Conservation (phyloP, 495 filamentous ascomycete species). For the Tuber calosporum region DNA sequence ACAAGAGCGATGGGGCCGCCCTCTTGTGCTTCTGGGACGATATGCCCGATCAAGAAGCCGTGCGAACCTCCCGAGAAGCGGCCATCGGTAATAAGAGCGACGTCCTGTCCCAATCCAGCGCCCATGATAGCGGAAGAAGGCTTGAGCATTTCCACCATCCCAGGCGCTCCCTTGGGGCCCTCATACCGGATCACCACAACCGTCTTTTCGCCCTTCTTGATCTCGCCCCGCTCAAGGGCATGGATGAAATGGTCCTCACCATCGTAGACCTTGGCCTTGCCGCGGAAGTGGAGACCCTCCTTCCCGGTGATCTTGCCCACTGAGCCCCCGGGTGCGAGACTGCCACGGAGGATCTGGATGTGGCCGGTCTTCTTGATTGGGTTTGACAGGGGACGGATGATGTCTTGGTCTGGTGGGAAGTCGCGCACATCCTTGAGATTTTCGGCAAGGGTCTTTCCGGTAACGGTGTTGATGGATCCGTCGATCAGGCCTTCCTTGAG, state of each 20-base stretch:
- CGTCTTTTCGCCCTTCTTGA: constrained; percentile 95
- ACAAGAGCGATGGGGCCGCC: constrained; percentile 51
- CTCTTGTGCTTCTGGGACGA: constrained; percentile 77
- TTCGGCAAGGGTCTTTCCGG: constrained; percentile 84
- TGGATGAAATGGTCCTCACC: constrained; percentile 71
- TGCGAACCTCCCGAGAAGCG: constrained; percentile 71
- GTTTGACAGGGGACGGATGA: constrained; percentile 84
- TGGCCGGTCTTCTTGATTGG: constrained; percentile 93
- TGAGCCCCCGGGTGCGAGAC: constrained; percentile 79
- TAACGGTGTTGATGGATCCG: constrained; percentile 83
- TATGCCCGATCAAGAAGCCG: constrained; percentile 78
- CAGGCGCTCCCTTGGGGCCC: constrained; percentile 71
- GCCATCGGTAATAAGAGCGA: constrained; percentile 72
- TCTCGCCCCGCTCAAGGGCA: constrained; percentile 69
- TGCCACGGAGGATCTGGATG: constrained; percentile 92
- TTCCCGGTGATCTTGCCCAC: constrained; percentile 99
- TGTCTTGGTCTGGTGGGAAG: constrained; percentile 76
- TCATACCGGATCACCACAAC: constrained; percentile 97
- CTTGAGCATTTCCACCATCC: constrained; percentile 87
- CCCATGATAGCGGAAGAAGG: constrained; percentile 79
- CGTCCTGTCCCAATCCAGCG: constrained; percentile 71
- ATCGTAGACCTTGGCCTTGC: constrained; percentile 82
- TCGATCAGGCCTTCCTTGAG: constrained; percentile 84
- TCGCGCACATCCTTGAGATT: constrained; percentile 72
- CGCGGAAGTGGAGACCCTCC: constrained; percentile 81